Evolutionary conservation across 192 early-diverging fungal species (phyloP), one percentile per base, ranked within the genome.

Genomic region (Coemansia sp.): DNA sequence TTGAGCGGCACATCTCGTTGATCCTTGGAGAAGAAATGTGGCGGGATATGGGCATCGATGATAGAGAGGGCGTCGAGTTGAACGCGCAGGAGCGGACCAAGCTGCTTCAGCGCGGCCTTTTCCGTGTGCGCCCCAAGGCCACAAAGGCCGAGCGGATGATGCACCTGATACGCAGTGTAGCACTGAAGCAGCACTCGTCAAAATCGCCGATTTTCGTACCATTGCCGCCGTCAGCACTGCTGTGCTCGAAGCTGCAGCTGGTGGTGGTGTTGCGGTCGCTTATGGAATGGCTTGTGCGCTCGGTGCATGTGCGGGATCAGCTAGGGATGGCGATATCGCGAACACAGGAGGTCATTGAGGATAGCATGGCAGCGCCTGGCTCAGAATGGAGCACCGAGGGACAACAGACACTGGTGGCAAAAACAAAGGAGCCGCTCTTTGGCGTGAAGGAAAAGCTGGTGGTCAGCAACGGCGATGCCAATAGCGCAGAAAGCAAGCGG

Each of bases 201-300:
- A 61, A 60, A 15, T 50, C 67, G 19, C 78, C 78, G 14, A 65
- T 60, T 4, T 65, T 81, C 59, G 60, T 81, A 32, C 65, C 63
- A 41, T 56, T 81, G 46, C 73, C 78, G 57, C 78, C 78, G 0
- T 62, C 78, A 1, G 78, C 69, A 0, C 19, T 81, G 25, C 11
- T 81, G 56, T 81, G 78, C 57, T 42, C 73, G 9, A 33, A 53
- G 6, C 11, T 71, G 25, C 78, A 81, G 32, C 56, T 81, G 56
- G 63, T 81, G 9, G 42, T 69, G 2, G 62, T 75, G 33, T 29
- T 81, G 59, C 69, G 78, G 48, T 81, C 78, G 53, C 48, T 81
- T 54, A 81, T 81, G 78, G 68, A 69, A 23, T 81, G 78, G 78
- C 65, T 81, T 9, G 66, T 75, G 48, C 62, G 66, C 22, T 75